Percentiles rank a stretch among this genome's conserved stretches.
Conservation (phyloP, 2,329 filamentous ascomycete species). For the Arthrobotrys musiformis region DNA sequence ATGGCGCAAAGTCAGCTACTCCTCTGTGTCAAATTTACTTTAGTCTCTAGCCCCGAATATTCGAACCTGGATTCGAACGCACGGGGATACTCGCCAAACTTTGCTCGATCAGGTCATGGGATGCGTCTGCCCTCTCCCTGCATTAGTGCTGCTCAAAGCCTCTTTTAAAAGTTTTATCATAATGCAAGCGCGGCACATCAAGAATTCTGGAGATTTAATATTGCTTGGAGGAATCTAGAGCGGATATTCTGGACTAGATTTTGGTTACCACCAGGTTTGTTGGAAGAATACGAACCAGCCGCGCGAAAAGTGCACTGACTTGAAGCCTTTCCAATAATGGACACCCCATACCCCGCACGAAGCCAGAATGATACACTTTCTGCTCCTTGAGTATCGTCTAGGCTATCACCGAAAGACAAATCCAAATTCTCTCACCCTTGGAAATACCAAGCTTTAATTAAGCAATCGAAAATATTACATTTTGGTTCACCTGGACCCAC, state of each 20-base stretch:
- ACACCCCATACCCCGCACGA: conserved; percentile 1
- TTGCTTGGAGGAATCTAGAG: neutral
- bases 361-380: neutral
- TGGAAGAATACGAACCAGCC: conserved; percentile 19
- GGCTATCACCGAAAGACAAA: neutral
- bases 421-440: neutral
- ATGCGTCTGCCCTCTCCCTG: neutral
- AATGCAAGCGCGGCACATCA: conserved; percentile 43
- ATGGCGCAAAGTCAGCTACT: too few relatives aligned
- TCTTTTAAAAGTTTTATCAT: conserved; percentile 10
- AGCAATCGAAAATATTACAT: too few relatives aligned
- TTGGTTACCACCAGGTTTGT: neutral
- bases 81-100: conserved; percentile 31
- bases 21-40: too few relatives aligned
- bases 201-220: neutral
- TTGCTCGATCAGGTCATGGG: conserved; percentile 27
- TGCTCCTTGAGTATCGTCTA: neutral
- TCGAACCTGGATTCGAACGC: neutral
- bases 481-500: too few relatives aligned
- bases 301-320: neutral
- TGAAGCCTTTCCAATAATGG: neutral
- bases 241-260: neutral
- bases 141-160: neutral
- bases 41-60: too few relatives aligned
- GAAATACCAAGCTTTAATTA: neutral